A percentile compares a stretch with the other conserved stretches of the same genome.
Conservation (phyloP, 192 early-diverging fungal genomes). For the Radiomyces spectabilis region DNA sequence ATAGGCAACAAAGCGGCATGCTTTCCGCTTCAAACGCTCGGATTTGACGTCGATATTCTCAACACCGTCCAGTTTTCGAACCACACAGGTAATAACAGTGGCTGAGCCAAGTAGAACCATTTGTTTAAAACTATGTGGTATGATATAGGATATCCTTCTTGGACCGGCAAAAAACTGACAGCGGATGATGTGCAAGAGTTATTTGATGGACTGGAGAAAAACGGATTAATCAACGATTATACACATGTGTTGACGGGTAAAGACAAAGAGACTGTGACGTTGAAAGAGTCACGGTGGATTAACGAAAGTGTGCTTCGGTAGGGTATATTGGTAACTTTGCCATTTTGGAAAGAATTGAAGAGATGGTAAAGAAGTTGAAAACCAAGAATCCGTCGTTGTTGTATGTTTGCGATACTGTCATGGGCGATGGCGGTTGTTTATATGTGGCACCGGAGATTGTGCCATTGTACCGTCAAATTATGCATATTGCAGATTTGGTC, state of each 20-base stretch:
- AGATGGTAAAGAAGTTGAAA: constrained; percentile 48
- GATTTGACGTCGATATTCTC: constrained; percentile 87
- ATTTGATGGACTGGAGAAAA: constrained; percentile 63
- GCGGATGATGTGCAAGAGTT: constrained; percentile 59
- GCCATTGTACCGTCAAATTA: constrained; percentile 63
- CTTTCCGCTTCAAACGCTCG: constrained; percentile 85
- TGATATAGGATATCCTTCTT: constrained; percentile 59
- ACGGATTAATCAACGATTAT: constrained; percentile 63
- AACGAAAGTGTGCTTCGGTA: too few species aligned
- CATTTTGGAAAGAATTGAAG: constrained; percentile 48
- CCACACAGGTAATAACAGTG: constrained; percentile 77
- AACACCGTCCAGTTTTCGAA: constrained; percentile 95
- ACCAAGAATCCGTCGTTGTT: constrained; percentile 35
- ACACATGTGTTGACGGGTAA: constrained; percentile 77
- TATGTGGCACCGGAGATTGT: constrained; percentile 80
- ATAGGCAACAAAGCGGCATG: constrained; percentile 86
- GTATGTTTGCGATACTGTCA: constrained; percentile 78
- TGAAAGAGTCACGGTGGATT: too few species aligned
- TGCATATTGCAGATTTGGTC: constrained; percentile 64
- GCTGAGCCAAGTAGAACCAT: too few species aligned
- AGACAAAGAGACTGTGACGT: background rate
- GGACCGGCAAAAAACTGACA: constrained; percentile 61
- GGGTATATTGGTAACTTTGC: constrained; percentile 80
- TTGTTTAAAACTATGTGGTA: too few species aligned
- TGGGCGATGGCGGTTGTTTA: constrained; percentile 80